Evolutionary conservation across 768 basidiomycete genomes (phyloP).

Genomic region (Holtermannia corniformis): DNA sequence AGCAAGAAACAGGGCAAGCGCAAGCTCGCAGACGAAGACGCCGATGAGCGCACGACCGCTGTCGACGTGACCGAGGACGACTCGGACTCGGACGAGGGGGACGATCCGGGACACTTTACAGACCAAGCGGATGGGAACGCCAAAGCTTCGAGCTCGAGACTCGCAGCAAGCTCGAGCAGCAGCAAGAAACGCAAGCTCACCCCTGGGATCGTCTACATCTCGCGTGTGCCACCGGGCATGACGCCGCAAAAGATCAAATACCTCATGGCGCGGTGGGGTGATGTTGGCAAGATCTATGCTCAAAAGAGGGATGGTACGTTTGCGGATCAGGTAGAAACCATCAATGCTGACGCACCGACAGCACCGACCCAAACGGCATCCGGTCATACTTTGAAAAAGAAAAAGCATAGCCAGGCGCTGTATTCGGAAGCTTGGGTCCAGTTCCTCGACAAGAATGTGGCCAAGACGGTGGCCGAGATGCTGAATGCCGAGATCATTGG

Average conservation of each 20-base stretch:
- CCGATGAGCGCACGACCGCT: background rate
- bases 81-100: too few species aligned
- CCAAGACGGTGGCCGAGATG: slow-evolving; percentile 83
- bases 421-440: slow-evolving; percentile 98
- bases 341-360: background rate
- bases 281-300: slow-evolving; percentile 83
- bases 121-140: too few species aligned
- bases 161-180: too few species aligned
- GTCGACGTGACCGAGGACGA: too few species aligned
- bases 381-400: slow-evolving; percentile 45
- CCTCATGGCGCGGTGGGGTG: slow-evolving; percentile 79
- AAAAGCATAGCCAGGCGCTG: slow-evolving; percentile 80
- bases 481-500: slow-evolving; percentile 93
- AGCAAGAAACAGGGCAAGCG: background rate
- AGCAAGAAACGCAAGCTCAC: slow-evolving; percentile 10
- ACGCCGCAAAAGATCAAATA: slow-evolving; percentile 91
- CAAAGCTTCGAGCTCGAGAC: too few species aligned
- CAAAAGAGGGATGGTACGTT: slow-evolving; percentile 69
- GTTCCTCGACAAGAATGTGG: slow-evolving; percentile 87
- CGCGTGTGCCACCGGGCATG: slow-evolving; percentile 95
- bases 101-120: too few species aligned
- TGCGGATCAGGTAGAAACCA: background rate
- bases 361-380: slow-evolving; percentile 11
- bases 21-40: background rate
- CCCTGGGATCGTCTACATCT: slow-evolving; percentile 85